Percentiles rank a stretch among this genome's conserved stretches.
Conservation (phyloP, 495 filamentous ascomycete genomes). For the Paragyromitra xinjiangensis region DNA sequence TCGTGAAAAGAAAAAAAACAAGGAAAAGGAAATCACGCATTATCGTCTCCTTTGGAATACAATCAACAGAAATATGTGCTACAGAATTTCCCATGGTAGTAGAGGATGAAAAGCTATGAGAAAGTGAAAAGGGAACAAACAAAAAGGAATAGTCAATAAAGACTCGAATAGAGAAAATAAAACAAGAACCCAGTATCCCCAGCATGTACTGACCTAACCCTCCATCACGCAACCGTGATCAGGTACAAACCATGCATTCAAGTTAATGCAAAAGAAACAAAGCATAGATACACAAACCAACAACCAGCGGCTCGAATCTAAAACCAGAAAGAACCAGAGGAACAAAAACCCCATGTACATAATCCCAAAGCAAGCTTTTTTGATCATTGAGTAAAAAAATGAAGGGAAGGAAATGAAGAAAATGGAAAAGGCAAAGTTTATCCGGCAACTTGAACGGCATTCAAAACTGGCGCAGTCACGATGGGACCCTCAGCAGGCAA, state of each 20-base stretch:
- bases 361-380: conserved; percentile 49
- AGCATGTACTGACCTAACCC: conserved; percentile 32
- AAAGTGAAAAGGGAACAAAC: conserved; percentile 20
- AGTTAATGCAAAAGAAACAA: conserved; percentile 30
- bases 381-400: conserved; percentile 40
- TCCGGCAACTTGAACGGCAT: conserved; percentile 25
- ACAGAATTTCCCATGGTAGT: conserved; percentile 19
- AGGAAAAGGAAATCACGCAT: conserved; percentile 35
- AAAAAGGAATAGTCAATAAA: conserved; percentile 33
- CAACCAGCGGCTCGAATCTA: conserved; percentile 49
- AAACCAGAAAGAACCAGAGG: conserved; percentile 43
- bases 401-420: conserved; percentile 13
- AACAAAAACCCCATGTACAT: conserved; percentile 50
- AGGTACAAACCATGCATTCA: conserved; percentile 30
- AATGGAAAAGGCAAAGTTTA: conserved; percentile 16
- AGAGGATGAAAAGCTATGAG: conserved; percentile 12
- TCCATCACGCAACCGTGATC: conserved; percentile 26
- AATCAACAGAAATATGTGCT: conserved; percentile 30
- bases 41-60: conserved; percentile 38
- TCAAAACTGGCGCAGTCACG: conserved; percentile 19
- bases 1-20: conserved; percentile 29
- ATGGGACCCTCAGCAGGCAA: conserved; percentile 27
- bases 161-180: conserved; percentile 14
- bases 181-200: conserved; percentile 23
- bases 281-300: conserved; percentile 44